Evolutionary conservation across 2,329 filamentous ascomycete genomes (phyloP).

Genomic region (Colletotrichum spaethianum): DNA sequence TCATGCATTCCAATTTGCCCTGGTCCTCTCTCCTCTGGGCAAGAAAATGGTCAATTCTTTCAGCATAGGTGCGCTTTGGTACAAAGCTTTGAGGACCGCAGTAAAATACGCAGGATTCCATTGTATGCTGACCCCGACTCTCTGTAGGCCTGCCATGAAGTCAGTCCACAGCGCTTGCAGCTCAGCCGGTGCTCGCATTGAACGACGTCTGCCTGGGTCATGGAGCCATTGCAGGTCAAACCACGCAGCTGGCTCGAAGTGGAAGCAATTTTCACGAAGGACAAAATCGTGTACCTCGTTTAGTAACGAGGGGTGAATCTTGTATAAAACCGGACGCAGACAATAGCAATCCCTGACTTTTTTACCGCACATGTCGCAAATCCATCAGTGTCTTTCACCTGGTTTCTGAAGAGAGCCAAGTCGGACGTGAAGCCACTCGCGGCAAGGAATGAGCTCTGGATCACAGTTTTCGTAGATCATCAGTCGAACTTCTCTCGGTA

Average conservation of each 20-base stretch:
- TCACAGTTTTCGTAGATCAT: neutral
- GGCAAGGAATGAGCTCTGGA: neutral
- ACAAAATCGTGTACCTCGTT: neutral
- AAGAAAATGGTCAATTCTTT: neutral
- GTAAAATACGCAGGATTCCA: neutral
- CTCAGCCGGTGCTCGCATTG: neutral
- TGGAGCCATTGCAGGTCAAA: neutral
- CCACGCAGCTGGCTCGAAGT: neutral
- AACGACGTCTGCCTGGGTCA: neutral
- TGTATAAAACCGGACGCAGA: neutral
- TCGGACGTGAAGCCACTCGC: neutral
- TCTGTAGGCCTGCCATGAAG: neutral
- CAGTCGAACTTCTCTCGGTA: neutral
- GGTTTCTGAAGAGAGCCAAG: neutral
- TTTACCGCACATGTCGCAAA: neutral
- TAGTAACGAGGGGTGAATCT: neutral
- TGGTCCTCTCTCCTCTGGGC: neutral
- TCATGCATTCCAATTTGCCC: neutral
- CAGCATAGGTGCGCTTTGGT: neutral
- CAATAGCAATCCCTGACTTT: neutral
- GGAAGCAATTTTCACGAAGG: neutral
- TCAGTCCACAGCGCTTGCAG: neutral
- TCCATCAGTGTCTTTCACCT: neutral
- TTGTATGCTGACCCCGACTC: neutral
- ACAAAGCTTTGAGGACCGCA: neutral